phyloP scores from a whole-genome alignment of 139 green algal genomes.

The Nannochloris sp. region DNA sequence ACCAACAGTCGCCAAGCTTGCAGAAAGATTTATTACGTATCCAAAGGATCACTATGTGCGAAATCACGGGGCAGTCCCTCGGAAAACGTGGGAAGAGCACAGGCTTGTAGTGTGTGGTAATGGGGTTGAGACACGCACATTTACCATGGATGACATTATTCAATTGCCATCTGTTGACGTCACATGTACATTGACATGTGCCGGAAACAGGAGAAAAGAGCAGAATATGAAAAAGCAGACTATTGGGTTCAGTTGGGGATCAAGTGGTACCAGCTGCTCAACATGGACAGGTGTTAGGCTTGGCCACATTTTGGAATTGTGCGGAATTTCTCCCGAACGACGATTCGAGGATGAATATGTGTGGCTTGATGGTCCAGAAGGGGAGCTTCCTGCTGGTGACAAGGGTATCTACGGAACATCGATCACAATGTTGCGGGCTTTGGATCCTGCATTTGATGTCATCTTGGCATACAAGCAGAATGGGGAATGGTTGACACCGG shows the following conservation, averaged over 20 bases:
- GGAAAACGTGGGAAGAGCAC: constrained; percentile 37
- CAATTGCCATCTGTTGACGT: constrained; percentile 60
- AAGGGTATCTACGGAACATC: constrained; percentile 53
- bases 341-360: constrained; percentile 41
- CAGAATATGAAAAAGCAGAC: constrained; percentile 98
- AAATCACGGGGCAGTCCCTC: constrained; percentile 87
- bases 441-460: constrained; percentile 61
- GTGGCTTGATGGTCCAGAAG: constrained; percentile 62
- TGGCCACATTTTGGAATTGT: constrained; percentile 63
- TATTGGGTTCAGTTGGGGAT: constrained; percentile 90
- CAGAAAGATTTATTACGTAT: constrained; percentile 72
- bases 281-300: constrained; percentile 91
- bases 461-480: constrained; percentile 72
- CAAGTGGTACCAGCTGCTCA: constrained; percentile 53
- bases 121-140: constrained; percentile 51
- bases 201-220: constrained; percentile 93
- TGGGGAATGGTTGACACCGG: constrained; percentile 48
- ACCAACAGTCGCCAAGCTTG: constrained; percentile 66
- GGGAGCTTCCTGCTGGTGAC: constrained; percentile 72
- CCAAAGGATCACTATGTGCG: constrained; percentile 68
- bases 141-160: constrained; percentile 88
- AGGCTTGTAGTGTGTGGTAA: constrained; percentile 66
- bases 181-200: constrained; percentile 76
- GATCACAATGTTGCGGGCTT: constrained; percentile 39
- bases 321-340: constrained; percentile 34